Percentiles rank a stretch among this genome's conserved stretches.
These are phyloP conservation scores for Paramecium octaurelia DNA, from an alignment of 73 alveolate genomes.

Conservation along the genomic window DNA sequence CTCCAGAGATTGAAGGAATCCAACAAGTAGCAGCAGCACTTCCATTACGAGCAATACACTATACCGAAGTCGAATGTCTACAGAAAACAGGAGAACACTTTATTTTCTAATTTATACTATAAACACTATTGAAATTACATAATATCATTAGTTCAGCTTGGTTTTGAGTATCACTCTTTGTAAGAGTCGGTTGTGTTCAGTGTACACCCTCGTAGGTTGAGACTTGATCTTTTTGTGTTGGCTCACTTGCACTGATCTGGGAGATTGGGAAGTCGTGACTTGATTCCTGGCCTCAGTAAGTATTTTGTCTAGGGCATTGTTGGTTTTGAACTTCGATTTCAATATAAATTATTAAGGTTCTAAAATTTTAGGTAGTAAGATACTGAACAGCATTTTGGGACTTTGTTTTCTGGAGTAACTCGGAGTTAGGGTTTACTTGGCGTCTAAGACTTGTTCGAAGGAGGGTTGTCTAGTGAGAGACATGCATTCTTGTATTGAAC, in stretches of 20 bases:
- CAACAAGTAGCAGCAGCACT: background rate
- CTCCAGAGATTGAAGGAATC: background rate
- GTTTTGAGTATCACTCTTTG: background rate
- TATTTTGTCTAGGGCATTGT: background rate
- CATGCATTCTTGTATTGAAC: background rate
- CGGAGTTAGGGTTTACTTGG: background rate
- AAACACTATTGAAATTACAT: constrained; percentile 14
- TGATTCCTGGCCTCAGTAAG: background rate
- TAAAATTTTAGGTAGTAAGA: background rate
- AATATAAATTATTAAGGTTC: background rate
- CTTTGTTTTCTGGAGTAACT: background rate
- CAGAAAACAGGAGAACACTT: background rate
- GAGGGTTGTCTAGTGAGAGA: background rate
- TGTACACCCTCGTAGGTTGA: background rate
- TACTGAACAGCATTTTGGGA: background rate
- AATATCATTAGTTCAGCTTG: background rate
- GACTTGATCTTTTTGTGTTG: background rate
- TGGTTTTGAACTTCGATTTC: background rate
- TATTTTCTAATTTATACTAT: background rate
- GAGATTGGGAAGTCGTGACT: background rate
- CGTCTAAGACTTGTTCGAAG: background rate
- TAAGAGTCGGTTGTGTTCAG: background rate
- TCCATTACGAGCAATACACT: background rate
- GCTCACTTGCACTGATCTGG: background rate
- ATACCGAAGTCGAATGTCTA: background rate